Evolutionary conservation across 2,329 filamentous ascomycete genomes (phyloP).

Genomic region (Pezicula carpinea): DNA sequence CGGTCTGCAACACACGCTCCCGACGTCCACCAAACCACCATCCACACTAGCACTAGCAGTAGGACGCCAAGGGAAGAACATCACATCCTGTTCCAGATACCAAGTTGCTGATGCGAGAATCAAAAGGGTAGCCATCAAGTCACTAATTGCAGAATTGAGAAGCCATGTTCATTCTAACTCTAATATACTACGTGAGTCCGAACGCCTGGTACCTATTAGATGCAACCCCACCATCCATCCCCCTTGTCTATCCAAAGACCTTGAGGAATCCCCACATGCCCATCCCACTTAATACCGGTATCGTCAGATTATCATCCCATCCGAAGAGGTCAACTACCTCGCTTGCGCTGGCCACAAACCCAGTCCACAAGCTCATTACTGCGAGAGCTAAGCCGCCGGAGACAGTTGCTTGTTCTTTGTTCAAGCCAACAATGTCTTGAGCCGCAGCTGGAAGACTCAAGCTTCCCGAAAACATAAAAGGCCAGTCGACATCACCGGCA

Average conservation of each 20-base stretch:
- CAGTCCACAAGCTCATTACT: constrained; percentile 79
- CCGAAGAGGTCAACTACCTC: constrained; percentile 89
- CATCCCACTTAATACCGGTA: constrained; percentile 82
- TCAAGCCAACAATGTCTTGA: constrained; percentile 57
- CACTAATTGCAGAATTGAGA: too few relatives aligned
- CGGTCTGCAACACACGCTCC: too few relatives aligned
- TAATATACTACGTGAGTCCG: background rate
- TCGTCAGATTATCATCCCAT: constrained; percentile 97
- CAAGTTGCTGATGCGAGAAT: too few relatives aligned
- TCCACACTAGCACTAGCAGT: too few relatives aligned
- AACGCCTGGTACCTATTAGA: background rate
- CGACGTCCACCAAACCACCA: too few relatives aligned
- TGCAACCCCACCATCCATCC: too few relatives aligned
- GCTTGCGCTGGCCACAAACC: constrained; percentile 81
- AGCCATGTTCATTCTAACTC: too few relatives aligned
- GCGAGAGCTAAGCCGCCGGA: constrained; percentile 69
- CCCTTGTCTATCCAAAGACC: constrained; percentile 58
- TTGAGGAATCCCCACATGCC: constrained; percentile 91
- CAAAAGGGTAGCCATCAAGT: too few relatives aligned
- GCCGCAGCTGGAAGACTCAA: constrained; percentile 64
- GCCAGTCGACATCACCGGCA: constrained; percentile 61
- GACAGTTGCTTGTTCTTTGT: constrained; percentile 54
- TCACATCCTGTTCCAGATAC: too few relatives aligned
- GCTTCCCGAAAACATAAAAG: constrained; percentile 77
- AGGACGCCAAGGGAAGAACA: too few relatives aligned